A percentile compares a stretch with the other conserved stretches of the same genome.
phyloP scores from a whole-genome alignment of 257 asterid genomes.

The Verbena officinalis region DNA sequence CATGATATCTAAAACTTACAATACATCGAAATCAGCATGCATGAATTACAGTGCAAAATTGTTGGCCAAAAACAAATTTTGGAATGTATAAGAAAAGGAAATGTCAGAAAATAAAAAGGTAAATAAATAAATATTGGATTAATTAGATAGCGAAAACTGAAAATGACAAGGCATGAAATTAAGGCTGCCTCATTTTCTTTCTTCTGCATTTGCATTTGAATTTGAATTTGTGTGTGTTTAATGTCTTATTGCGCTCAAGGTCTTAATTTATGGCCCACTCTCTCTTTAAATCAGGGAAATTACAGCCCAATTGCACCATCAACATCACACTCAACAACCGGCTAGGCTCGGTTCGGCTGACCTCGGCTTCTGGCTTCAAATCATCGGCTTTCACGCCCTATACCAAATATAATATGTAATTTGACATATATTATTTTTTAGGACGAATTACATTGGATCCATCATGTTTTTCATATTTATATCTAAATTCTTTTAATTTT shows the following conservation, averaged over 20 bases:
- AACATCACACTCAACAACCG: background rate
- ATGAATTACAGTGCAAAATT: background rate
- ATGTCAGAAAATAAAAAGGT: background rate
- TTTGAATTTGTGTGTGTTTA: background rate
- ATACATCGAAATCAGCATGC: too few species aligned
- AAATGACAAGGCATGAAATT: conserved; percentile 12
- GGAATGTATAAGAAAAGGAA: conserved; percentile 4
- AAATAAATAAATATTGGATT: background rate
- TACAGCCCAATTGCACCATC: background rate
- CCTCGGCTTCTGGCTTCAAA: too few species aligned
- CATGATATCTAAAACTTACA: too few species aligned
- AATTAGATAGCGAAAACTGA: too few species aligned
- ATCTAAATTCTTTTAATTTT: too few species aligned
- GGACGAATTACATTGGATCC: too few species aligned
- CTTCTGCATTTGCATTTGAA: background rate
- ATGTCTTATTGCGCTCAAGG: background rate
- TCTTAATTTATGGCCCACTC: conserved; percentile 1
- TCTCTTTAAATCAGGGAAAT: too few species aligned
- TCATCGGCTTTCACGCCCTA: background rate
- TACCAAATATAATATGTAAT: too few species aligned
- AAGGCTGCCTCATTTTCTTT: background rate
- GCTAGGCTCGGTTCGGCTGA: background rate
- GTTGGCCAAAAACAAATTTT: background rate
- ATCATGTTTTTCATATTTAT: too few species aligned
- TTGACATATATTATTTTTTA: too few species aligned